Base-by-base conservation (phyloP, 306 rosid genomes). In the Mucuna pruriens region DNA sequence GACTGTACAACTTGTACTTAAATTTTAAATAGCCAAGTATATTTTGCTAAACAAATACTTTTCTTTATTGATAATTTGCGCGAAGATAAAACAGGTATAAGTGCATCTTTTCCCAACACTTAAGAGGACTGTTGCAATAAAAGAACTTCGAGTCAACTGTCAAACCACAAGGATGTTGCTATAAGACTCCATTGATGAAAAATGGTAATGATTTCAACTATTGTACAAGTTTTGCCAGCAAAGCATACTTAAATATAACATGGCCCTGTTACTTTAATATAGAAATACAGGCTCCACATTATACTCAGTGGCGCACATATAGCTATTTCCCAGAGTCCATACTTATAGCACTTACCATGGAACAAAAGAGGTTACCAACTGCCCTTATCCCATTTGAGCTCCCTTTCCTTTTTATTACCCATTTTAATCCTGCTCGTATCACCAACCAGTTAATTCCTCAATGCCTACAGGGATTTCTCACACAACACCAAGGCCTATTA, bases 21-120 rank as follows among this genome's bases (percentile, higher is more conserved):
- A 42, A 81, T 31, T 71, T 9, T 49, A 12, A 80, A 52, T 19
- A 17, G 38, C 48, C 22, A 34, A 29, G 63, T 60, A 49, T 20
- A 33, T 34, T 81, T 26, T 78, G 29, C 78, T 16, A 57, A 65
- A 39, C 57, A 46, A 12, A 10, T 48, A 48, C 62, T 74, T 49
- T 0, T 57, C 71, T 64, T 48, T 20, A 61, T 80, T 40, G 64
- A 76, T 51, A 80, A 84, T 84, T 62, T 71, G 17, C 7, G 51
- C 71, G 7, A 52, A 13, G 64, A 71, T 54, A 33, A 69, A 39
- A 54, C 51, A 40, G 29, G 49, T 38, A 54, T 6, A 52, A 58
- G 75, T 17, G 74, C 65, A 65, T 49, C 67, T 67, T 52, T 82
- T 75, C 40, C 63, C 12, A 67, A 33, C 57, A 57, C 44, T 61